Evolutionary conservation across 345 rosid species (phyloP).

Genomic region (Crucihimalaya himalaica): DNA sequence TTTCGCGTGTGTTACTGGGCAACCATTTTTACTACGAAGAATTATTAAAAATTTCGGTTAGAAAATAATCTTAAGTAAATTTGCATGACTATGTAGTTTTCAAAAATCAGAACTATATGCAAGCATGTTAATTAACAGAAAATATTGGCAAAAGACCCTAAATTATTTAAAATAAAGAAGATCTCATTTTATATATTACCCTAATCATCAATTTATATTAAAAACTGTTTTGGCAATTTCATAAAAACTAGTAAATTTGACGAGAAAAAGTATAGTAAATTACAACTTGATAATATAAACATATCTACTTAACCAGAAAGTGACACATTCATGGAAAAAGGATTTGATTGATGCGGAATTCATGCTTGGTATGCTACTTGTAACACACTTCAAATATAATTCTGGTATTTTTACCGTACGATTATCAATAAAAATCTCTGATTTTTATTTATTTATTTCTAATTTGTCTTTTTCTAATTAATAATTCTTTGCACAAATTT

Average conservation of each 20-base stretch:
- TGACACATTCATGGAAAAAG: slow-evolving; percentile 21
- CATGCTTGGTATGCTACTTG: slow-evolving; percentile 39
- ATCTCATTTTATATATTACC: not conserved
- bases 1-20: slow-evolving; percentile 3
- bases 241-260: not conserved
- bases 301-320: slow-evolving; percentile 1
- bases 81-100: not conserved
- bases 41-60: slow-evolving; percentile 2
- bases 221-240: not conserved
- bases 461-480: not conserved
- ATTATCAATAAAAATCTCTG: slow-evolving; percentile 7
- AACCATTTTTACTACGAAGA: slow-evolving; percentile 5
- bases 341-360: slow-evolving; percentile 15
- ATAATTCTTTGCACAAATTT: slow-evolving; percentile 13
- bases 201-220: not conserved
- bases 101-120: not conserved
- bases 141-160: not conserved
- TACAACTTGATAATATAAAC: slow-evolving; percentile 1
- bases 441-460: not conserved
- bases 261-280: not conserved
- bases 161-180: not conserved
- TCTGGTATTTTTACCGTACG: slow-evolving; percentile 26
- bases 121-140: not conserved
- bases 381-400: slow-evolving; percentile 31
- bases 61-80: not conserved